These are phyloP conservation scores for Haematococcus sp. DNA, from an alignment of 139 green algal genomes.

Conservation along the genomic window DNA sequence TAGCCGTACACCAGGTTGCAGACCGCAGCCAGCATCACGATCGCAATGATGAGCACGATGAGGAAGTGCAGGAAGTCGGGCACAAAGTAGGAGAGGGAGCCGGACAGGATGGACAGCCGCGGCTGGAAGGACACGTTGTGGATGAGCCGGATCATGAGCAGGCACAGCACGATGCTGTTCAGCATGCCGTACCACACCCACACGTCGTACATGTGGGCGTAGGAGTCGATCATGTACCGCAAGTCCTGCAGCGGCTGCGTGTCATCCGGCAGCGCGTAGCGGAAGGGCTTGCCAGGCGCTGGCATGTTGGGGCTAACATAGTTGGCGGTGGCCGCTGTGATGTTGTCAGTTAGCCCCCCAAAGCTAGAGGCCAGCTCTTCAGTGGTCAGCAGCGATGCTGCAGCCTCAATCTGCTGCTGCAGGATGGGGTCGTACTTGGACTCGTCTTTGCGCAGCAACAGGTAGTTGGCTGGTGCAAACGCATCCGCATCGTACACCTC, in stretches of 20 bases:
- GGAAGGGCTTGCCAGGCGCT: conserved; percentile 17
- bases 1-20: conserved; percentile 21
- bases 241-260: background rate
- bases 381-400: no score
- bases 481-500: conserved; percentile 37
- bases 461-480: conserved; percentile 13
- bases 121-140: conserved; percentile 40
- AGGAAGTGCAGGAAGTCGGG: conserved; percentile 29
- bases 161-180: conserved; percentile 28
- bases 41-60: conserved; percentile 4
- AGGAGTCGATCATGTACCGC: conserved; percentile 11
- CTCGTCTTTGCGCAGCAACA: conserved; percentile 16
- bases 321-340: no score
- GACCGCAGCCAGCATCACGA: conserved; percentile 7
- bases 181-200: conserved; percentile 26
- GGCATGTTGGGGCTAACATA: conserved; percentile 15
- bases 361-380: background rate
- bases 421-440: background rate
- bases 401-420: background rate
- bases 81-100: conserved; percentile 13
- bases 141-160: conserved; percentile 40
- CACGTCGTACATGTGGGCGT: conserved; percentile 20
- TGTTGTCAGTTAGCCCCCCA: no score
- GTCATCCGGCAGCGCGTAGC: conserved; percentile 33
- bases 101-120: conserved; percentile 24